These are phyloP conservation scores for Vigna angularis DNA, from an alignment of 306 rosid species.

Conservation along the genomic window DNA sequence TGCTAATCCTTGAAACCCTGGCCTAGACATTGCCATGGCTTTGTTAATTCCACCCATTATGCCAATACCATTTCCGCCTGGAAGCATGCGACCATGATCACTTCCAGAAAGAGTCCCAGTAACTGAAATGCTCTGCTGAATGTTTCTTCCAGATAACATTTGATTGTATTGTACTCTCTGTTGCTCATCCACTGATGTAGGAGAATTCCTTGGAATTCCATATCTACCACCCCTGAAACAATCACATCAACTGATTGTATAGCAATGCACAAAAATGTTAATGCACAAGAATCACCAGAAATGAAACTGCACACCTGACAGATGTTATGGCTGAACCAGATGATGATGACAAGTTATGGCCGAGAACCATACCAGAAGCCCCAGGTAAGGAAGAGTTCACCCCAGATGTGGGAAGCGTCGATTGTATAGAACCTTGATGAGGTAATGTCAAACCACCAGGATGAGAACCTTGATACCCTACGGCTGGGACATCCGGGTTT, in stretches of 20 bases:
- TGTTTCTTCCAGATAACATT: conserved; percentile 62
- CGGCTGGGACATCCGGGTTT: conserved; percentile 56
- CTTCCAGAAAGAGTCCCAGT: conserved; percentile 64
- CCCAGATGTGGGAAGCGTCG: conserved; percentile 60
- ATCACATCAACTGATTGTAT: conserved; percentile 9
- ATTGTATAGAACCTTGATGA: conserved; percentile 63
- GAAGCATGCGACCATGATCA: conserved; percentile 71
- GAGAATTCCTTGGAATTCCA: conserved; percentile 60
- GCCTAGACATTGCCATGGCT: conserved; percentile 65
- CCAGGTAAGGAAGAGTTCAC: conserved; percentile 64
- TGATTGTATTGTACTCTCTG: conserved; percentile 74
- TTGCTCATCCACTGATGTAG: conserved; percentile 79
- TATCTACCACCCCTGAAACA: conserved; percentile 62
- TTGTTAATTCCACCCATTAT: conserved; percentile 71
- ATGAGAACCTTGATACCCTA: conserved; percentile 73
- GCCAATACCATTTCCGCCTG: conserved; percentile 77
- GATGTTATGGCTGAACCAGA: conserved; percentile 56
- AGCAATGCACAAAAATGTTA: background rate
- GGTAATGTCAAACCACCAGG: conserved; percentile 61
- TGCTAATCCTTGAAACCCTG: conserved; percentile 77
- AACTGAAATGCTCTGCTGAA: conserved; percentile 65
- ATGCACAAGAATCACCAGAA: conserved; percentile 32
- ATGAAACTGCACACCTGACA: conserved; percentile 56
- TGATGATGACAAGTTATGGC: conserved; percentile 60
- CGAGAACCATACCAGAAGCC: conserved; percentile 66